Conservation (phyloP, 106 monocot species). For the Dioscorea dumetorum region DNA sequence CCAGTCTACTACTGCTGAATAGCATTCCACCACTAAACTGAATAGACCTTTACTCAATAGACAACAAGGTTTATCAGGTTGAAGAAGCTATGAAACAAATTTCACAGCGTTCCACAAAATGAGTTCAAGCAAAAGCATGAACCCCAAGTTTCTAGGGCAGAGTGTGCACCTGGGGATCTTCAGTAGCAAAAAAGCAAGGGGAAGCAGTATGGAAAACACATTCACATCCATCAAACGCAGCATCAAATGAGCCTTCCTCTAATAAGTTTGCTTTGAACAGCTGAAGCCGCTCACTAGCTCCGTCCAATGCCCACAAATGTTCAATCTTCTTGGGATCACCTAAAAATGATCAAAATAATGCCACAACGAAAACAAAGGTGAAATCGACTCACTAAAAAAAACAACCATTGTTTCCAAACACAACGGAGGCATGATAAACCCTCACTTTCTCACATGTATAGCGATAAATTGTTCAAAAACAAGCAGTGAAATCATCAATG, state of each 20-base stretch:
- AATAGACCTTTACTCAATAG: too few relatives aligned
- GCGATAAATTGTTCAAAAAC: too few relatives aligned
- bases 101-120: too few relatives aligned
- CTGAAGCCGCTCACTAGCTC: slow-evolving; percentile 58
- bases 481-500: too few relatives aligned
- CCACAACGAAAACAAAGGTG: not conserved
- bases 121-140: not conserved
- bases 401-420: too few relatives aligned
- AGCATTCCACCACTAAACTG: too few relatives aligned
- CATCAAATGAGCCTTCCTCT: slow-evolving; percentile 70
- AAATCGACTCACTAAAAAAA: too few relatives aligned
- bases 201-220: slow-evolving; percentile 80
- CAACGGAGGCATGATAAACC: too few relatives aligned
- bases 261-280: slow-evolving; percentile 56
- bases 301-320: slow-evolving; percentile 48
- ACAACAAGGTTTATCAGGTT: too few relatives aligned
- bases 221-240: slow-evolving; percentile 48
- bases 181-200: slow-evolving; percentile 37
- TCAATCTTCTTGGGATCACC: slow-evolving; percentile 66
- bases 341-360: slow-evolving; percentile 10
- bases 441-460: too few relatives aligned
- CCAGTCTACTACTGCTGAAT: too few relatives aligned
- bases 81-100: too few relatives aligned
- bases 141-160: not conserved
- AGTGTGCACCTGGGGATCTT: slow-evolving; percentile 42